phyloP scores from a whole-genome alignment of 768 basidiomycete species.

The Imleria badia region DNA sequence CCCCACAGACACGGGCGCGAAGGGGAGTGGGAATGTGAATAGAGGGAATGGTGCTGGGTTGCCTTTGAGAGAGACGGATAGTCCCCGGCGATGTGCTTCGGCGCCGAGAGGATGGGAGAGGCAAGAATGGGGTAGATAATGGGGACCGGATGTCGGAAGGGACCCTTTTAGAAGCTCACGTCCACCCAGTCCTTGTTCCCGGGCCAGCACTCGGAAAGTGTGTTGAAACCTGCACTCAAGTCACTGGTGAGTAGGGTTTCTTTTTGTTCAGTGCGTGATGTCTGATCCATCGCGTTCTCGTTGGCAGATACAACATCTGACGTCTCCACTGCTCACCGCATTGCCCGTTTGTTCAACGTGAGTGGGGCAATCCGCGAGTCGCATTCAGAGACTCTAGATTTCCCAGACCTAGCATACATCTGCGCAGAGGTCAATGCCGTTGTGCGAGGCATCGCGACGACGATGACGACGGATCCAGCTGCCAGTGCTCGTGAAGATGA shows the following conservation, averaged over 20 bases:
- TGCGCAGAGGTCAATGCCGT: slow-evolving; percentile 39
- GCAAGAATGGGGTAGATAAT: slow-evolving; percentile 15
- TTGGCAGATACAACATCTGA: slow-evolving; percentile 43
- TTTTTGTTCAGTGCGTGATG: neutral
- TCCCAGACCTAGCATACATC: slow-evolving; percentile 55
- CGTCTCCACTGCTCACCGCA: slow-evolving; percentile 69
- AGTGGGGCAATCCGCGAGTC: slow-evolving; percentile 25
- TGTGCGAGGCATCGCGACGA: slow-evolving; percentile 4
- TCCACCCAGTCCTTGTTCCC: slow-evolving; percentile 51
- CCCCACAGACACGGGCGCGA: slow-evolving; percentile 5
- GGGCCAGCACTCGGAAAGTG: slow-evolving; percentile 57
- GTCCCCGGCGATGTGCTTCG: slow-evolving; percentile 6
- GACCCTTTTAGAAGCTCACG: neutral
- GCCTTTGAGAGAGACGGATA: slow-evolving; percentile 14
- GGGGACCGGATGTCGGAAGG: neutral
- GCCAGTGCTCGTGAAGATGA: slow-evolving; percentile 24
- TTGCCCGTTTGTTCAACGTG: slow-evolving; percentile 61
- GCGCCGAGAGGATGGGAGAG: slow-evolving; percentile 24
- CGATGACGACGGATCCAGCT: neutral
- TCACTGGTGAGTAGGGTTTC: slow-evolving; percentile 43
- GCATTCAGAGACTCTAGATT: slow-evolving; percentile 48
- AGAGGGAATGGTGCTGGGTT: slow-evolving; percentile 9
- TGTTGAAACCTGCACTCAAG: slow-evolving; percentile 51
- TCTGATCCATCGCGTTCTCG: neutral
- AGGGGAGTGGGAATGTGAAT: neutral